Evolutionary conservation across 257 asterid species (phyloP).

Genomic region (Nicotiana attenuata): DNA sequence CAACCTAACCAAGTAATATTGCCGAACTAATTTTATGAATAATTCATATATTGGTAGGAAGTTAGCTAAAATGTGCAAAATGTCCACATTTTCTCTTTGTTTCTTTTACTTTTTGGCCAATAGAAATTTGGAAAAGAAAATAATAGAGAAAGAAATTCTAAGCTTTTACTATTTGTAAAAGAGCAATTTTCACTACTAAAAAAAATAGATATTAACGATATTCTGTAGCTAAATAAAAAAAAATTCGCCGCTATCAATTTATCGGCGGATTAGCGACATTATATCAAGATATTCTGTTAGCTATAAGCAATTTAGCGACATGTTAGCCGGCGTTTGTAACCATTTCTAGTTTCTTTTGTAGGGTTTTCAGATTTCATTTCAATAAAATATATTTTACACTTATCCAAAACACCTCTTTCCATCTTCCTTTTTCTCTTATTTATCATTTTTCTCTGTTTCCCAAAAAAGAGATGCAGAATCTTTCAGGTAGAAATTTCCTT

Average conservation of each 20-base stretch:
- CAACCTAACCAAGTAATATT: not conserved
- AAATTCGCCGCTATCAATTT: too few species aligned
- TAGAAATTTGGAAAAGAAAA: not conserved
- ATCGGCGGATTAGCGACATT: too few species aligned
- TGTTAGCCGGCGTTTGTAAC: too few species aligned
- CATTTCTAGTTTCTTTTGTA: too few species aligned
- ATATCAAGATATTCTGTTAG: too few species aligned
- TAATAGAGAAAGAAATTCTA: not conserved
- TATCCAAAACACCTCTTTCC: too few species aligned
- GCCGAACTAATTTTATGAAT: not conserved
- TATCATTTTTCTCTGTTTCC: not conserved
- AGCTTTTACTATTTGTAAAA: not conserved
- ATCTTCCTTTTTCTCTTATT: not conserved
- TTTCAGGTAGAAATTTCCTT: constrained; percentile 7
- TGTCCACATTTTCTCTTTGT: not conserved
- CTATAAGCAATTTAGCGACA: too few species aligned
- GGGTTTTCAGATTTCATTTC: too few species aligned
- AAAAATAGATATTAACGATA: too few species aligned
- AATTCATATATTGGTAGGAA: not conserved
- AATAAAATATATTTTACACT: too few species aligned
- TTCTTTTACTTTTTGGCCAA: not conserved
- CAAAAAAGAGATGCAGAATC: not conserved
- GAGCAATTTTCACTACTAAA: not conserved
- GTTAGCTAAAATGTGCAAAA: not conserved
- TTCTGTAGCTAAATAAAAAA: too few species aligned